A percentile compares a stretch with the other conserved stretches of the same genome.
phyloP scores from a whole-genome alignment of 768 basidiomycete species.

The Daedaleopsis nitida region DNA sequence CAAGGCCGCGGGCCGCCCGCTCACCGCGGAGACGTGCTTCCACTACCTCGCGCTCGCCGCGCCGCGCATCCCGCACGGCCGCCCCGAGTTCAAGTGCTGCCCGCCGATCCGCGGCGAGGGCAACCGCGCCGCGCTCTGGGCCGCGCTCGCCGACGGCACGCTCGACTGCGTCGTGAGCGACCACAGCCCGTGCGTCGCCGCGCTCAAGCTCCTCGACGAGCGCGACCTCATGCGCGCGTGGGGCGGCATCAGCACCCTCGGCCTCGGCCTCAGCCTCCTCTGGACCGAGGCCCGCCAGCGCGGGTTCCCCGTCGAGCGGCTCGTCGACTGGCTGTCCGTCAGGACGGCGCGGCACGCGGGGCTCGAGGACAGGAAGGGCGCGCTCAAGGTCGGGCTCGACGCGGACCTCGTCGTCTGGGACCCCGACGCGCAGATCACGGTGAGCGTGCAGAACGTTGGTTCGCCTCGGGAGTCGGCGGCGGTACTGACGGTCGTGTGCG shows the following conservation, averaged over 20 bases:
- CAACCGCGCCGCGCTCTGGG: conserved; percentile 82
- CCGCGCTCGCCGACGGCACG: conserved; percentile 74
- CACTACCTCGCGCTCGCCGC: conserved; percentile 88
- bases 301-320: conserved; percentile 56
- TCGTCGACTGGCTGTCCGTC: conserved; percentile 76
- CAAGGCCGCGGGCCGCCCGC: conserved; percentile 57
- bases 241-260: conserved; percentile 93
- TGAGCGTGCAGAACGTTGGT: conserved; percentile 21
- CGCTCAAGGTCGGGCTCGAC: conserved; percentile 71
- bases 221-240: conserved; percentile 89
- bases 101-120: conserved; percentile 80
- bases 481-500: background rate
- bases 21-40: conserved; percentile 97
- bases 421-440: conserved; percentile 50
- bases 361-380: conserved; percentile 69
- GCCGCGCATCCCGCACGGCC: conserved; percentile 70
- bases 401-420: conserved; percentile 91
- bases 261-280: conserved; percentile 83
- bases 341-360: conserved; percentile 82
- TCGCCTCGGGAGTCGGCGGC: background rate
- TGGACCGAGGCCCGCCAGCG: conserved; percentile 81
- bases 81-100: conserved; percentile 93
- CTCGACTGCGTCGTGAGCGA: conserved; percentile 96
- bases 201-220: conserved; percentile 75
- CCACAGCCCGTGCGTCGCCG: conserved; percentile 87